phyloP scores from a whole-genome alignment of 2,329 filamentous ascomycete species.

The Aureobasidium sp. region DNA sequence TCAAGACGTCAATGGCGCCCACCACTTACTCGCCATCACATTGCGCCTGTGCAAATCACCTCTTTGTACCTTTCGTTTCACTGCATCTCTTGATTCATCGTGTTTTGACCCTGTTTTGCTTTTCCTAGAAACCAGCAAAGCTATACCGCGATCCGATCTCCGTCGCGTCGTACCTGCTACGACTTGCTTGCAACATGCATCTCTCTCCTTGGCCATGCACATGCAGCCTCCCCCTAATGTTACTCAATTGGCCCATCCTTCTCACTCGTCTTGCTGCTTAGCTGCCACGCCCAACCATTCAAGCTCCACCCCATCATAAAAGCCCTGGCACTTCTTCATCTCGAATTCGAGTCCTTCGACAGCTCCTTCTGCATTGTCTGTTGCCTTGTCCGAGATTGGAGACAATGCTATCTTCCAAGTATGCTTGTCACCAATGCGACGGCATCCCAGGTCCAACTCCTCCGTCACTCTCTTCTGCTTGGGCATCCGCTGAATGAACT shows the following conservation, averaged over 20 bases:
- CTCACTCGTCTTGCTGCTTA: not conserved
- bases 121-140: not conserved
- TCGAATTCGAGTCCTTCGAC: not conserved
- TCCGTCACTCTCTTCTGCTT: not conserved
- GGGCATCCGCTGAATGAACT: not conserved
- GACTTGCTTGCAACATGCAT: not conserved
- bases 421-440: slow-evolving; percentile 7
- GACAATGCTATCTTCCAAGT: slow-evolving; percentile 7
- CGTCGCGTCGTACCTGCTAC: not conserved
- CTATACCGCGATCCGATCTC: not conserved
- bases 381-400: not conserved
- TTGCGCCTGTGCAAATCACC: too few species aligned
- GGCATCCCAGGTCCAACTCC: not conserved
- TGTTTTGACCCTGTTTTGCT: not conserved
- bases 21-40: not conserved
- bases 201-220: not conserved
- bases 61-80: not conserved
- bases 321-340: not conserved
- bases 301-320: not conserved
- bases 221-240: not conserved
- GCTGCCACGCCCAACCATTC: not conserved
- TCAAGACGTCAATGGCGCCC: not conserved
- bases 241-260: not conserved
- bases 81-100: not conserved
- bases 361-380: not conserved